Evolutionary conservation across 2,329 filamentous ascomycete genomes (phyloP).

Genomic region (Aureobasidium mangrovei): DNA sequence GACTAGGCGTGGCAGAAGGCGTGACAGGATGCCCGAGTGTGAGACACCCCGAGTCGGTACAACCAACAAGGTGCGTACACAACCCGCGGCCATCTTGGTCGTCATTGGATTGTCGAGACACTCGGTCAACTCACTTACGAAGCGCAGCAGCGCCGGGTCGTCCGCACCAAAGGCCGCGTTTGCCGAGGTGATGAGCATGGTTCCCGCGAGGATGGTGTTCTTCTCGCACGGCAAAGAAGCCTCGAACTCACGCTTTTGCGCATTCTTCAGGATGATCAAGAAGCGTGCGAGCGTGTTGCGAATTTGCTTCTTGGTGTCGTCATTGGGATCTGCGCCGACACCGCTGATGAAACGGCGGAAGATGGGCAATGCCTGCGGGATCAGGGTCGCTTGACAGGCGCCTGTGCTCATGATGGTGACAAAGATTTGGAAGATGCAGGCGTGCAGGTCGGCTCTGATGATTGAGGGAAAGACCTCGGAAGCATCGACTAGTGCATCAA

Average conservation of each 20-base stretch:
- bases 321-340: conserved; percentile 45
- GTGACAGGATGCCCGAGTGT: conserved; percentile 58
- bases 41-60: conserved; percentile 50
- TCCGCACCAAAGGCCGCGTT: conserved; percentile 59
- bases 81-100: conserved; percentile 82
- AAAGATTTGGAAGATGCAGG: conserved; percentile 95
- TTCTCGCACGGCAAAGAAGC: conserved; percentile 82
- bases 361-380: conserved; percentile 82
- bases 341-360: conserved; percentile 82
- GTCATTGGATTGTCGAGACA: conserved; percentile 76
- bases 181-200: conserved; percentile 76
- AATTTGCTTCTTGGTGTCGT: conserved; percentile 58
- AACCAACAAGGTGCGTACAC: conserved; percentile 71
- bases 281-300: conserved; percentile 77
- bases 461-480: conserved; percentile 93
- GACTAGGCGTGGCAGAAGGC: conserved; percentile 66
- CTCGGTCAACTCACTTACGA: conserved; percentile 73
- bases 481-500: conserved; percentile 86
- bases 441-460: conserved; percentile 92
- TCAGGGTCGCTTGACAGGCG: conserved; percentile 75
- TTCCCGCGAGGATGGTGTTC: conserved; percentile 80
- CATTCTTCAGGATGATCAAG: conserved; percentile 66
- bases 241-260: conserved; percentile 66
- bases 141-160: conserved; percentile 54
- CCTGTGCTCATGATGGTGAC: conserved; percentile 84